Evolutionary conservation across 1,284 basidiomycete genomes (phyloP).

Genomic region (Sanghuangporus weigelae): DNA sequence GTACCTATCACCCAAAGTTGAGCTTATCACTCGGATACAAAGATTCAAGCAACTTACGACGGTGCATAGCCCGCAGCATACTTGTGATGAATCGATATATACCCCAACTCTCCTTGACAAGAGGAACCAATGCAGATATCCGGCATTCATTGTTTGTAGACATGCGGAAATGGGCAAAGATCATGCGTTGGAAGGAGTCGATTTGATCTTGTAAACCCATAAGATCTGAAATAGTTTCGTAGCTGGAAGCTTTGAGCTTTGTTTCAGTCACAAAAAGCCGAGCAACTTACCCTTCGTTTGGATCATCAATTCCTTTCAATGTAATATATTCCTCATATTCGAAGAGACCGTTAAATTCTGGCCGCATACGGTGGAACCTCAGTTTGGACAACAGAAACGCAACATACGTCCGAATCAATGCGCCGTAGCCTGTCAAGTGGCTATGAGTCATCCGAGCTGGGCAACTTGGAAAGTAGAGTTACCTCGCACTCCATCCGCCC

Average conservation of each 20-base stretch:
- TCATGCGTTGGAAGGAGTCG: slow-evolving; percentile 94
- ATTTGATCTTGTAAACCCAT: slow-evolving; percentile 97
- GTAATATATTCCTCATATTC: slow-evolving; percentile 98
- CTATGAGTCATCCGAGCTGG: neutral
- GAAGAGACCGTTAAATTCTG: slow-evolving; percentile 94
- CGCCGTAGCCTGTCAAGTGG: slow-evolving; percentile 67
- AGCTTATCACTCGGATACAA: neutral
- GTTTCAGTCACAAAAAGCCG: neutral
- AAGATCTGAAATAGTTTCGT: slow-evolving; percentile 92
- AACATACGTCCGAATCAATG: slow-evolving; percentile 90
- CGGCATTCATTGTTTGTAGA: slow-evolving; percentile 93
- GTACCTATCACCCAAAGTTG: slow-evolving; percentile 52
- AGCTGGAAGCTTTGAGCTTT: slow-evolving; percentile 44
- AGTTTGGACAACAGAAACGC: slow-evolving; percentile 93
- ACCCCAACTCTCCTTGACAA: slow-evolving; percentile 96
- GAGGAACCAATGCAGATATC: slow-evolving; percentile 87
- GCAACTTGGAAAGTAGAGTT: slow-evolving; percentile 15
- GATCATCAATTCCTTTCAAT: slow-evolving; percentile 93
- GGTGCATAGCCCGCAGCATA: slow-evolving; percentile 93
- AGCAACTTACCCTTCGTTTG: slow-evolving; percentile 84
- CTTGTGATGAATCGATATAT: slow-evolving; percentile 97
- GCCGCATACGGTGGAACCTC: slow-evolving; percentile 87
- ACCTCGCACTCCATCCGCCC: slow-evolving; percentile 78
- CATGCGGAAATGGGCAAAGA: slow-evolving; percentile 88
- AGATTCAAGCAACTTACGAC: slow-evolving; percentile 44